phyloP scores from a whole-genome alignment of 768 basidiomycete species.

The Termitomyces eurrhizus region DNA sequence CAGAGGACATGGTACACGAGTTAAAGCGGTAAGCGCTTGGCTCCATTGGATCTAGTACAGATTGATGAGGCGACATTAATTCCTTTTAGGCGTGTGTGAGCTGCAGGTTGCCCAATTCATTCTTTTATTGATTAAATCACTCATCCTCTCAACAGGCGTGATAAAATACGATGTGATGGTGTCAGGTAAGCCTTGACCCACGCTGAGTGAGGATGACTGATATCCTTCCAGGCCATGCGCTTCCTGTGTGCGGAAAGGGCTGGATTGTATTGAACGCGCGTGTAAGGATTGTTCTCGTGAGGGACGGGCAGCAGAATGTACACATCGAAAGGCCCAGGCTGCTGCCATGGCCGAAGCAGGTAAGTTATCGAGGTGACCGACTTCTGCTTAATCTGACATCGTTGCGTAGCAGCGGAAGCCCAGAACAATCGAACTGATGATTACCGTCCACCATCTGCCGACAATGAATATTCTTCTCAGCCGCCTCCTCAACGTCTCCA shows the following conservation, averaged over 20 bases:
- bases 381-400: background rate
- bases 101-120: slow-evolving; percentile 43
- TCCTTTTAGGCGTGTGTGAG: slow-evolving; percentile 49
- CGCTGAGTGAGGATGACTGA: background rate
- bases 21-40: slow-evolving; percentile 47
- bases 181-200: slow-evolving; percentile 33
- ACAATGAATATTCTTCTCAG: slow-evolving; percentile 15
- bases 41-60: slow-evolving; percentile 4
- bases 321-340: slow-evolving; percentile 31
- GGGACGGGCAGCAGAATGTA: slow-evolving; percentile 42
- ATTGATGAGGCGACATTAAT: slow-evolving; percentile 11
- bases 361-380: background rate
- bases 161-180: slow-evolving; percentile 62
- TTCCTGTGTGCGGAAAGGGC: slow-evolving; percentile 46
- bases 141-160: slow-evolving; percentile 35
- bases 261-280: slow-evolving; percentile 48
- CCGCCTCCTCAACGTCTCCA: slow-evolving; percentile 19
- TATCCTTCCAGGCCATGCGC: slow-evolving; percentile 39
- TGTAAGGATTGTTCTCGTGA: slow-evolving; percentile 42
- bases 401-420: background rate
- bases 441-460: slow-evolving; percentile 7
- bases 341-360: slow-evolving; percentile 22
- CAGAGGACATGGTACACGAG: slow-evolving; percentile 55
- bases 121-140: slow-evolving; percentile 9
- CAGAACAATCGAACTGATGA: slow-evolving; percentile 3